phyloP scores from a whole-genome alignment of 2,329 filamentous ascomycete species.

The Hymenotorrendiella dingleyae region DNA sequence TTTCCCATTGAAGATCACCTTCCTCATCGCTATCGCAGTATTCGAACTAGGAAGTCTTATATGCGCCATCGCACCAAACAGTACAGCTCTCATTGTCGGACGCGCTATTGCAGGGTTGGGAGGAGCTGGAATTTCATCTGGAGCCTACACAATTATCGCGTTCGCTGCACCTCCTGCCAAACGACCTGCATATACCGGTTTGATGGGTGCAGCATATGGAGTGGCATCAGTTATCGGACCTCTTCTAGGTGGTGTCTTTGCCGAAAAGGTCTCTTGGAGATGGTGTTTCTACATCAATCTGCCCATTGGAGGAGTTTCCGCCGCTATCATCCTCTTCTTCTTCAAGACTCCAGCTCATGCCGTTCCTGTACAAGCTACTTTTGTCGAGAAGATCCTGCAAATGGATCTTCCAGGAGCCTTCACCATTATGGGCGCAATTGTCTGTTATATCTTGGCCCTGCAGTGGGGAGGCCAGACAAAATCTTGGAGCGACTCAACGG shows the following conservation, averaged over 20 bases:
- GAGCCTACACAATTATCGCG: constrained; percentile 40
- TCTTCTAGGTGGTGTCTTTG: constrained; percentile 33
- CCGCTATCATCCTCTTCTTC: constrained; percentile 36
- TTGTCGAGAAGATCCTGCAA: constrained; percentile 41
- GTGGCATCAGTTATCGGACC: constrained; percentile 30
- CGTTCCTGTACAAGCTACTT: constrained; percentile 32
- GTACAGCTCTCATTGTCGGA: constrained; percentile 32
- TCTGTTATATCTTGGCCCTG: constrained; percentile 41
- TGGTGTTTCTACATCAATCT: constrained; percentile 39
- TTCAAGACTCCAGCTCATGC: constrained; percentile 38
- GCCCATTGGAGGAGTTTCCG: constrained; percentile 36
- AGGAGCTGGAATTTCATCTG: constrained; percentile 31
- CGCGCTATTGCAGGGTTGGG: constrained; percentile 32
- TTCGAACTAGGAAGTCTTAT: constrained; percentile 35
- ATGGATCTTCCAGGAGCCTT: constrained; percentile 42
- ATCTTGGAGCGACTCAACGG: constrained; percentile 36
- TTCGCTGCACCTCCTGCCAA: constrained; percentile 30
- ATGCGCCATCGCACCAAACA: constrained; percentile 33
- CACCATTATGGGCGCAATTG: constrained; percentile 39
- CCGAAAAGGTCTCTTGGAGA: constrained; percentile 32
- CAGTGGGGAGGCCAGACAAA: constrained; percentile 43
- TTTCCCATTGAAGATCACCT: constrained; percentile 30
- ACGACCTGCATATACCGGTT: constrained; percentile 31
- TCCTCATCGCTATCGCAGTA: constrained; percentile 29
- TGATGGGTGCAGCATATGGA: constrained; percentile 30